Base-by-base conservation (phyloP, 371 early-diverging fungal genomes). In the Mortierella polycephala region DNA sequence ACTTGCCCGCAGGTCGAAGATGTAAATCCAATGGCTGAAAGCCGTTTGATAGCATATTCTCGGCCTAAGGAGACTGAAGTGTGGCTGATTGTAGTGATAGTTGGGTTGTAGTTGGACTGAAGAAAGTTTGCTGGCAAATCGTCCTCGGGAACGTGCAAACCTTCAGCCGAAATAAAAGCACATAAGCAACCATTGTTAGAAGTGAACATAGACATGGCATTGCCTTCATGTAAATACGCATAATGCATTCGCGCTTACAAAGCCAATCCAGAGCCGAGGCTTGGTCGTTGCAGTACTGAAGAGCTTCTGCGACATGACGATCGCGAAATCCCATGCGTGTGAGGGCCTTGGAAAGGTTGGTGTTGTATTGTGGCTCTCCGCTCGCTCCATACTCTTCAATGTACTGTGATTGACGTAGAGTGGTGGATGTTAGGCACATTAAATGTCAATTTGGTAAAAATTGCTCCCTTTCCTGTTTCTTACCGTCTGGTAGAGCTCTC, bases 141-240 rank as follows among this genome's bases (percentile, higher is more conserved):
- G 75, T 94, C 95, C 69, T 96, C 96, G 40, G 96, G 96, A 11
- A 96, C 93, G 77, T 96, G 93, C 39, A 95, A 68, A 64, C 89
- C 89, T 89, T 30, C 30, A 30, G 30, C 30, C 30, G 30, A 30
- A 30, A 39, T 42, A n/a, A 50, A 41, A 30, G 30, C 30, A 30
- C 30, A 30, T 4, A 30, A 30, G 30, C 30, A 30, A 30, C 30
- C 30, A 4, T 30, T 30, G 30, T 30, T 30, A 30, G 30, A 30
- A 30, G 4, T 30, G 30, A 30, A 1, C 30, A 30, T 30, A 4
- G 30, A 30, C 30, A 30, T 30, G 30, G 30, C 30, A 30, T 30
- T 30, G 30, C 30, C 30, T 30, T 30, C 30, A 30, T 30, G 30
- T 30, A 30, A 30, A 30, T 30, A 30, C 4, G 30, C 4, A 30